Percentiles rank a stretch among this genome's conserved stretches.
These are phyloP conservation scores for Perkinsus marinus DNA, from an alignment of 169 alveolate genomes.

Conservation along the genomic window DNA sequence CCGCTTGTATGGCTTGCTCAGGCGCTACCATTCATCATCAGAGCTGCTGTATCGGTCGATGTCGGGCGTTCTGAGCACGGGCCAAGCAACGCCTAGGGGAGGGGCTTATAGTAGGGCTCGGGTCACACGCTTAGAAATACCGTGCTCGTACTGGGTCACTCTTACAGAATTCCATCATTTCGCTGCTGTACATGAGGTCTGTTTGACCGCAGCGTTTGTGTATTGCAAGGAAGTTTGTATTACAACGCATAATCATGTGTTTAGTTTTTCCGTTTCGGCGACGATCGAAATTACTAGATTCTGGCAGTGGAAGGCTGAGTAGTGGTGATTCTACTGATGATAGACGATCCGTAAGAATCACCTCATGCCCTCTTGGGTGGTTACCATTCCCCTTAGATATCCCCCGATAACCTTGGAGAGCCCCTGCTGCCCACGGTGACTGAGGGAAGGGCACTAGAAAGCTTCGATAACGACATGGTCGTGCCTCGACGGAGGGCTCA, in stretches of 20 bases:
- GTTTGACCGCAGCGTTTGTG: no score
- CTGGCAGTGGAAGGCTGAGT: background rate
- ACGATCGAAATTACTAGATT: background rate
- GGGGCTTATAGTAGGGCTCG: background rate
- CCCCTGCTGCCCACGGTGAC: background rate
- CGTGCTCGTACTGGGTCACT: no score
- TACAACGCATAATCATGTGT: background rate
- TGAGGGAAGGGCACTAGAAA: background rate
- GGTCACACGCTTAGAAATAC: no score
- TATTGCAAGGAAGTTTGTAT: no score
- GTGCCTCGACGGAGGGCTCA: background rate
- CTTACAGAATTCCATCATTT: no score
- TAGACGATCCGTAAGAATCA: background rate
- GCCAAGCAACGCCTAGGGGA: background rate
- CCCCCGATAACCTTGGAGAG: background rate
- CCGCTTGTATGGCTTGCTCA: no score
- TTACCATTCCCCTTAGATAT: background rate
- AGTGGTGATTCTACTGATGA: background rate
- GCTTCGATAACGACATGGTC: background rate
- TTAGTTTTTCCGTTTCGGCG: background rate
- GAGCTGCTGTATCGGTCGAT: background rate
- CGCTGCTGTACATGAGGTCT: no score
- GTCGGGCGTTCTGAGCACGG: background rate
- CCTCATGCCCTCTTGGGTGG: background rate
- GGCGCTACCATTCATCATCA: background rate